These are phyloP conservation scores for Ceratocystis smalleyi DNA, from an alignment of 2,329 filamentous ascomycete species.

Conservation along the genomic window DNA sequence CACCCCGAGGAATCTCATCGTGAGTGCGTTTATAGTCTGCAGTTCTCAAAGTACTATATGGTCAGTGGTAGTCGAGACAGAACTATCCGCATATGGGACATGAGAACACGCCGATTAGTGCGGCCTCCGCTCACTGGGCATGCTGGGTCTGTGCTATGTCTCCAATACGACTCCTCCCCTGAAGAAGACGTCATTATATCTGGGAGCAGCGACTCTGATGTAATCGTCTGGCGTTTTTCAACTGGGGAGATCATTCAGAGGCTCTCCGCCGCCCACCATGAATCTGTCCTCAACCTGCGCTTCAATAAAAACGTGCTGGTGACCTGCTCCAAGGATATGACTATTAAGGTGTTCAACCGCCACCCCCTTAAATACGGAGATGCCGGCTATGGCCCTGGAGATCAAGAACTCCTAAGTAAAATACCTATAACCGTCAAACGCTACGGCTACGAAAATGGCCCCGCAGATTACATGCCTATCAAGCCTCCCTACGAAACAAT, in stretches of 20 bases:
- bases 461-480: conserved; percentile 32
- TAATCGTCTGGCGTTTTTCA: conserved; percentile 87
- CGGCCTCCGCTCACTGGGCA: conserved; percentile 63
- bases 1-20: conserved; percentile 68
- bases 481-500: conserved; percentile 59
- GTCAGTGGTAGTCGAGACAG: conserved; percentile 88
- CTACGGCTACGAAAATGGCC: conserved; percentile 39
- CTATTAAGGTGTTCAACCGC: conserved; percentile 92
- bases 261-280: conserved; percentile 60
- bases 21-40: conserved; percentile 90
- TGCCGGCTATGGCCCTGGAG: conserved; percentile 33
- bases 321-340: conserved; percentile 93
- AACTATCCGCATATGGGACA: conserved; percentile 78
- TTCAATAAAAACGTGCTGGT: conserved; percentile 87
- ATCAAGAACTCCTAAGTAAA: conserved; percentile 30
- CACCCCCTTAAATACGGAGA: conserved; percentile 47
- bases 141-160: conserved; percentile 71
- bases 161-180: conserved; percentile 83
- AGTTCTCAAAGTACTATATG: conserved; percentile 70
- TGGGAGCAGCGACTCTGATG: conserved; percentile 78
- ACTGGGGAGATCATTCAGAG: conserved; percentile 70
- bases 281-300: conserved; percentile 84
- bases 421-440: conserved; percentile 37
- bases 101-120: conserved; percentile 64
- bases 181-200: conserved; percentile 88